Evolutionary conservation across 2,329 filamentous ascomycete species (phyloP), one percentile per base, ranked within the genome.

Genomic region (Pseudopyricularia cyperi): DNA sequence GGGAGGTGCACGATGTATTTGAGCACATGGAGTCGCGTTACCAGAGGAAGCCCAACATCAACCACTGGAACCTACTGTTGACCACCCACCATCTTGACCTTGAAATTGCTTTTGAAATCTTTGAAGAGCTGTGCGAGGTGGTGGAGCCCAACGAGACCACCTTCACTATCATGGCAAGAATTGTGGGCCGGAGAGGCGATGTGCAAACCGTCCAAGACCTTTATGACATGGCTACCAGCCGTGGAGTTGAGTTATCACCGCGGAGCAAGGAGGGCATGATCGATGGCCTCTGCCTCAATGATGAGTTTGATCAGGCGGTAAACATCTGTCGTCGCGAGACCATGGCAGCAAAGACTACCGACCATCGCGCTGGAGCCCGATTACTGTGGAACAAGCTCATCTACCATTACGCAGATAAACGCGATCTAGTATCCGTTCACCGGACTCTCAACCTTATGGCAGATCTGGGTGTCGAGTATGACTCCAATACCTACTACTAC

Each of bases 381-480:
- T 70, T 74, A 32, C 79, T 89, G 61, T 96, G 87, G 87, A 95
- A 96, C 61, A 74, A 80, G 51, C 68, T 96, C 32, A 70, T 96
- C 4, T 73, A 76, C 52, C 79, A 84, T 55, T 76, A 89, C 63
- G 87, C 86, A 7, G 69, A 79, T 52, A 74, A 77, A 7, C 77
- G 83, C 52, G 71, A 74, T 51, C 63, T 80, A 7, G 62, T 61
- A n/a, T 67, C 67, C 48, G 68, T 77, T 51, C 73, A 79, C 58
- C 68, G 66, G 4, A 53, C 78, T 7, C 65, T 80, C 22, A 64
- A 67, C 34, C 55, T 60, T 34, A 82, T 82, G 78, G 70, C 68
- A 22, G 63, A 68, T 12, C 62, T 66, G 37, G 60, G 65, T 0
- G 60, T 81, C 12, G 61, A 69, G 9, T 79, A 75, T 67, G 66